Evolutionary conservation across 2,329 filamentous ascomycete genomes (phyloP), one percentile per base, ranked within the genome.

Genomic region (Botrytis hyacinthi): DNA sequence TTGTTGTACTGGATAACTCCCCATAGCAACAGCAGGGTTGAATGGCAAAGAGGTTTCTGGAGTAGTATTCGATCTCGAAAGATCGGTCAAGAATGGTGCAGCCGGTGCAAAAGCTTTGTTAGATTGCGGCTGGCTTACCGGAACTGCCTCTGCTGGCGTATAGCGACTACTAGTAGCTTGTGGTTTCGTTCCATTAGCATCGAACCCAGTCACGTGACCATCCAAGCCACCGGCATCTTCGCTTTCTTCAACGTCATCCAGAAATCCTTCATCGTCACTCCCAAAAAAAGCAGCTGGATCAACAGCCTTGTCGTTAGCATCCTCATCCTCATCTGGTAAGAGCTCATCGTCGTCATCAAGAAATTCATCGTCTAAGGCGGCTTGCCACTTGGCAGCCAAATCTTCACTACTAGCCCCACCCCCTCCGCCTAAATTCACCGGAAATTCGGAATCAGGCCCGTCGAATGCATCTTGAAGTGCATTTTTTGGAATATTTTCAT

Each of bases 261-360:
- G 84, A 74, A 98, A 92, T 0, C 93, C 94, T 79, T 95, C 92
- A 76, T 93, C 93, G 80, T 97, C 95, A 77, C 95, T 95, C 63
- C 92, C 90, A 76, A 95, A 90, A 77, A 95, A 90, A 1, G 87
- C 86, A 40, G 88, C 84, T 0, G 90, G 86, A 76, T 93, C 90
- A 29, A 92, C 79, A 71, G 86, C 86, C 60, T 86, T 84, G 6
- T 79, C 74, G 48, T 84, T 84, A 40, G 81, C 37, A 29, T 72
- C 69, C 22, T 78, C 80, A 22, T 86, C 83, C 46, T 93, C 89
- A 16, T 89, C 88, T 4, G 90, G 81, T 20, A 93, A 85, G 60
- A 90, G 87, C 37, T 86, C 86, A 37, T 90, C 90, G 66, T 90
- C 85, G 65, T 84, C 85, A 29, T 85, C 84, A 70, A 88, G 80